Conservation (phyloP, 2,329 filamentous ascomycete species). For the Hypoxylon sp. region DNA sequence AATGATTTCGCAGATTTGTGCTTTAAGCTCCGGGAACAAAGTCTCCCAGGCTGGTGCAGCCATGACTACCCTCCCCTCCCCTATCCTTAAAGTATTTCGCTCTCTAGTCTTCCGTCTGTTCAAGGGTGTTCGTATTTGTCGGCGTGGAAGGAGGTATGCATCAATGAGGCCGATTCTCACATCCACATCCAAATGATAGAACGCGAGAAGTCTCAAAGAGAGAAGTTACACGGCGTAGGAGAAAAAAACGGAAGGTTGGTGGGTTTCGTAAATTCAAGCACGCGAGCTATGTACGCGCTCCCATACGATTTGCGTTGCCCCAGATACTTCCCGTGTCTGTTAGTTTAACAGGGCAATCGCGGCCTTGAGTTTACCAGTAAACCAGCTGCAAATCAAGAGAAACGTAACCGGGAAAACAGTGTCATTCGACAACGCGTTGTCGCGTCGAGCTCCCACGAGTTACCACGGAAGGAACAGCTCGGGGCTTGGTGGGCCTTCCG, state of each 20-base stretch:
- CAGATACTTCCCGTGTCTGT: no score
- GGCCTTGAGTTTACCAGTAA: no score
- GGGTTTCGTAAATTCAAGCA: no score
- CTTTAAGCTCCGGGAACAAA: constrained; percentile 1
- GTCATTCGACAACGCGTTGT: neutral
- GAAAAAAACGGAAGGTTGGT: no score
- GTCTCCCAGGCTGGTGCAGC: neutral
- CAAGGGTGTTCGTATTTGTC: neutral
- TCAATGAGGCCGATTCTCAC: neutral
- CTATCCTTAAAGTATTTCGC: neutral
- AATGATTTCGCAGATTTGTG: constrained; percentile 6
- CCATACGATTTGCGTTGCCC: no score
- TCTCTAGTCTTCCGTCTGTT: neutral
- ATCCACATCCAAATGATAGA: neutral
- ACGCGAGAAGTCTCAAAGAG: neutral
- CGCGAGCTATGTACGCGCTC: no score
- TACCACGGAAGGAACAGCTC: neutral
- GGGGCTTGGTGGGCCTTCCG: neutral
- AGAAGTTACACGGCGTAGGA: neutral
- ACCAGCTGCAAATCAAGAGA: no score
- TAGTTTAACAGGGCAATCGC: no score
- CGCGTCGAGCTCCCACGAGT: neutral
- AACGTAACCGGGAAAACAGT: no score
- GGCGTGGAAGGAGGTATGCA: neutral
- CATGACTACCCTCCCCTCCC: neutral